Percentiles rank a stretch among this genome's conserved stretches.
Evolutionary conservation across 768 basidiomycete genomes (phyloP).

Genomic region (Mycena maculata): DNA sequence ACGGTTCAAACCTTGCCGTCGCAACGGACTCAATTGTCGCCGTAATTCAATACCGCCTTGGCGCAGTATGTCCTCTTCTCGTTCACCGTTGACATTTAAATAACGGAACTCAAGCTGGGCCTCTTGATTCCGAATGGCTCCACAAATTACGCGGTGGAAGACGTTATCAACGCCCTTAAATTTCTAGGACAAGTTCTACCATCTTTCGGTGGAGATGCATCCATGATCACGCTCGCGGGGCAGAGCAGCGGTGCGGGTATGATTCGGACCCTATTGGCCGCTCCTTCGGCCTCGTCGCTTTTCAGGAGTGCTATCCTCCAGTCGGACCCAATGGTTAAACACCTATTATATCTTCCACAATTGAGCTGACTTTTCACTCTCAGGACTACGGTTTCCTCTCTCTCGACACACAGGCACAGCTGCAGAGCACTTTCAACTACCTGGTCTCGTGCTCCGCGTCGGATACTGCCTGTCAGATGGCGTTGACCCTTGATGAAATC

Average conservation of each 20-base stretch:
- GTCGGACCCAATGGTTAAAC: conserved; percentile 85
- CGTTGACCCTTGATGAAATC: conserved; percentile 62
- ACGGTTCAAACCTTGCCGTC: conserved; percentile 79
- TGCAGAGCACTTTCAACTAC: conserved; percentile 65
- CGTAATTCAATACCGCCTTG: conserved; percentile 87
- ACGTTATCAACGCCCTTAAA: conserved; percentile 71
- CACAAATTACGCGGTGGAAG: conserved; percentile 78
- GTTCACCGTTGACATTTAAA: not conserved
- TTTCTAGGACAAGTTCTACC: conserved; percentile 71
- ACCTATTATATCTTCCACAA: not conserved
- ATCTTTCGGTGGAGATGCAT: conserved; percentile 72
- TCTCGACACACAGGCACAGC: conserved; percentile 59
- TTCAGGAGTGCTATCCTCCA: conserved; percentile 86
- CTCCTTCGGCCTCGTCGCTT: conserved; percentile 73
- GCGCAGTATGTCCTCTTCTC: conserved; percentile 61
- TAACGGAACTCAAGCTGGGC: conserved; percentile 63
- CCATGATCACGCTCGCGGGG: conserved; percentile 80
- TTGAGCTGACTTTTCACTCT: conserved; percentile 17
- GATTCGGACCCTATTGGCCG: conserved; percentile 80
- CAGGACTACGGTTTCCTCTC: conserved; percentile 82
- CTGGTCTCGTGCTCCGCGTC: conserved; percentile 58
- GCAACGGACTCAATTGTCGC: conserved; percentile 81
- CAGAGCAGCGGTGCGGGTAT: conserved; percentile 86
- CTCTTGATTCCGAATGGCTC: conserved; percentile 76
- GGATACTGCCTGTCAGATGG: conserved; percentile 61